Evolutionary conservation across 2,329 filamentous ascomycete species (phyloP).

Genomic region (Xylariomycetidae sp.): DNA sequence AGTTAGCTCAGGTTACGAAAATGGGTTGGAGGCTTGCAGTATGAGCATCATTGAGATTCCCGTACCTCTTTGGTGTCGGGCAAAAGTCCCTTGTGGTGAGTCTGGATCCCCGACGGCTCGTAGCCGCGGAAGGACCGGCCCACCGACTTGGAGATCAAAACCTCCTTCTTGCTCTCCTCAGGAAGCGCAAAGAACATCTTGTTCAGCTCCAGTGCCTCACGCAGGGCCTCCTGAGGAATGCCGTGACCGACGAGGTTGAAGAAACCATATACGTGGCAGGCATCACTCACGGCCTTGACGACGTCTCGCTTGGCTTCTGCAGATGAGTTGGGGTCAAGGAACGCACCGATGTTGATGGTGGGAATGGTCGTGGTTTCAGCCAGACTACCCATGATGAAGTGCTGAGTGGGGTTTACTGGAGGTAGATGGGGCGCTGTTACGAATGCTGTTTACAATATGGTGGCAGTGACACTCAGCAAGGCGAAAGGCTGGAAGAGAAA

Average conservation of each 20-base stretch:
- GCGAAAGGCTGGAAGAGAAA: too few relatives aligned
- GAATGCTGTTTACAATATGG: background rate
- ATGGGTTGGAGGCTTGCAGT: too few relatives aligned
- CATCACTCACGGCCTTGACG: conserved; percentile 21
- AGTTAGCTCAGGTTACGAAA: too few relatives aligned
- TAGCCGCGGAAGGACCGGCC: conserved; percentile 24
- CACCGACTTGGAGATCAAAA: conserved; percentile 21
- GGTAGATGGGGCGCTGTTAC: background rate
- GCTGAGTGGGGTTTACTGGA: background rate
- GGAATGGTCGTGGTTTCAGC: conserved; percentile 22
- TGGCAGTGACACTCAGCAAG: too few relatives aligned
- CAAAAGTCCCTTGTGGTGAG: conserved; percentile 20
- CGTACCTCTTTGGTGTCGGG: conserved; percentile 25
- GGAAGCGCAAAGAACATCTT: conserved; percentile 20
- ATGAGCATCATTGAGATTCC: too few relatives aligned
- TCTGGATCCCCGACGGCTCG: conserved; percentile 21
- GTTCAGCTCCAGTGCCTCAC: conserved; percentile 14
- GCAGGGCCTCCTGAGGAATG: conserved; percentile 16
- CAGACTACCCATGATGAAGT: conserved; percentile 1
- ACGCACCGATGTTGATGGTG: conserved; percentile 24
- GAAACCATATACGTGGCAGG: conserved; percentile 24
- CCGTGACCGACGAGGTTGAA: conserved; percentile 29
- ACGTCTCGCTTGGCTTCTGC: conserved; percentile 14
- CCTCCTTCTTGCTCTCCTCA: conserved; percentile 20
- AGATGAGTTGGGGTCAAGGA: conserved; percentile 15